Evolutionary conservation across 2,329 filamentous ascomycete species (phyloP).

Genomic region (Venturia effusa): DNA sequence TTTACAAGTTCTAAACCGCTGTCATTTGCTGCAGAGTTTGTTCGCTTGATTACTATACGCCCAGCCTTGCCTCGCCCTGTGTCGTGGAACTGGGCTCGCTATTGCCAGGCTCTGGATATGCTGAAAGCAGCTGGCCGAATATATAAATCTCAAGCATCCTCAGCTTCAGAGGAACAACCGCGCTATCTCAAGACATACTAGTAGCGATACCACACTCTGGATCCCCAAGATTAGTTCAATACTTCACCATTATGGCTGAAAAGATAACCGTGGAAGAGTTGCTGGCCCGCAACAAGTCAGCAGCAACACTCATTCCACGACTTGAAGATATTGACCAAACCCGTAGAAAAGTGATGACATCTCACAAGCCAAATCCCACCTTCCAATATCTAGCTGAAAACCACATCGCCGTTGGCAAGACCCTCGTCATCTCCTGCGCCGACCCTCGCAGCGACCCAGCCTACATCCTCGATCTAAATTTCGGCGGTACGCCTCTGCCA

Average conservation of each 20-base stretch:
- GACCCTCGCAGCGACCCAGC: constrained; percentile 8
- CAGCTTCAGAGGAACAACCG: background rate
- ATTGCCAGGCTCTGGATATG: too few species aligned
- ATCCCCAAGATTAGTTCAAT: background rate
- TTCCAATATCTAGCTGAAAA: constrained; percentile 1
- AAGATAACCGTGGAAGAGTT: constrained; percentile 8
- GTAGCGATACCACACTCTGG: background rate
- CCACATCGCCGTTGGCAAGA: background rate
- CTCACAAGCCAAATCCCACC: constrained; percentile 8
- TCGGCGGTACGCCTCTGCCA: background rate
- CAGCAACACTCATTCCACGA: background rate
- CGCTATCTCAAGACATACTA: background rate
- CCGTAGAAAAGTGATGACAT: background rate
- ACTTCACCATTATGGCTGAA: background rate
- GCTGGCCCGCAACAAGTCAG: constrained; percentile 8
- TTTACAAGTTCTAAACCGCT: background rate
- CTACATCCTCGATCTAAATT: constrained; percentile 5
- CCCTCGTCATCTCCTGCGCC: constrained; percentile 6
- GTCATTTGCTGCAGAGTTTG: background rate
- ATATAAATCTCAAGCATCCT: background rate
- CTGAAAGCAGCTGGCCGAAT: background rate
- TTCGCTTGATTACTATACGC: background rate
- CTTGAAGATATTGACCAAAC: too few species aligned
- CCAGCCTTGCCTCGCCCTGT: background rate
- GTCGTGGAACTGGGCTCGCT: background rate